These are phyloP conservation scores for Scedosporium dehoogii DNA, from an alignment of 2,329 filamentous ascomycete genomes.

Conservation along the genomic window DNA sequence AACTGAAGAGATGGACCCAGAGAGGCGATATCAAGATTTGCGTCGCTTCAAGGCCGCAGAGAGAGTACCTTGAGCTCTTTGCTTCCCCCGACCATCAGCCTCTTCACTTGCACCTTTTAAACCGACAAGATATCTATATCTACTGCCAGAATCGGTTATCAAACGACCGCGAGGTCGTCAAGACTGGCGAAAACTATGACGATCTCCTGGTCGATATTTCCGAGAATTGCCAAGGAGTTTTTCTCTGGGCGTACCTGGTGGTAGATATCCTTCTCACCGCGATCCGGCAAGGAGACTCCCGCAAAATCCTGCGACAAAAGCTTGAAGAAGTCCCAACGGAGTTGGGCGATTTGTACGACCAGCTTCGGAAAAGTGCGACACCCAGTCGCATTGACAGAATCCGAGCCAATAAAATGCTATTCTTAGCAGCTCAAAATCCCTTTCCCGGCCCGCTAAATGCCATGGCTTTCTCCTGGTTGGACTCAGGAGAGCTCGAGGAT, in stretches of 20 bases:
- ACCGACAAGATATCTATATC: not conserved
- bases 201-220: not conserved
- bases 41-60: not conserved
- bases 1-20: not conserved
- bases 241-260: slow-evolving; percentile 8
- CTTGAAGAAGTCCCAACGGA: not conserved
- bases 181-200: not conserved
- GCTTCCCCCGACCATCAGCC: not conserved
- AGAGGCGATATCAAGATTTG: not conserved
- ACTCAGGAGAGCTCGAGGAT: not conserved
- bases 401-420: not conserved
- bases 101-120: not conserved
- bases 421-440: not conserved
- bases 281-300: not conserved
- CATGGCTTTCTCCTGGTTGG: no score
- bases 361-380: not conserved
- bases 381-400: not conserved
- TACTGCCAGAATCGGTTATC: not conserved
- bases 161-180: not conserved
- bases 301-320: not conserved
- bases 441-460: no score
- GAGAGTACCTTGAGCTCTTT: not conserved
- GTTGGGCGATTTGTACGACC: not conserved
- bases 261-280: not conserved
- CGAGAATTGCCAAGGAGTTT: slow-evolving; percentile 3